Base-by-base conservation (phyloP, 257 asterid species). In the Perilla frutescens region DNA sequence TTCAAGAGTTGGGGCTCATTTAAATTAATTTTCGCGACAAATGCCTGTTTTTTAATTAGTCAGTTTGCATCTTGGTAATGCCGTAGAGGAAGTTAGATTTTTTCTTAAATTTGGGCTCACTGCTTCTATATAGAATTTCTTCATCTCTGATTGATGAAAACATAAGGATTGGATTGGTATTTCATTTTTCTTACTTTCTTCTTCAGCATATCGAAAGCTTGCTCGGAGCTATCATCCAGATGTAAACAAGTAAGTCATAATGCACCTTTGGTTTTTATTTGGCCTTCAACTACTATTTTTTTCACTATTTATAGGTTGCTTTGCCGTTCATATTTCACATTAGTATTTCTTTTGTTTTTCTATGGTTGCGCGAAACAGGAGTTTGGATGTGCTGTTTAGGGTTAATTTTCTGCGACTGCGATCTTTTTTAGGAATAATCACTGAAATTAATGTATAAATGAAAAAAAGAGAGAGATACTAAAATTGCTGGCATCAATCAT, bases 211-310 rank as follows among this genome's bases (percentile, higher is more conserved):
- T 70, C 87, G 99, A 73, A 92, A 92, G 87, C 98, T 95, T 59
- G 99, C 99, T 13, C 83, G 99, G 84, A 92, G 77, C 76, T 85
- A 82, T 84, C 99, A 95, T 85, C 99, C 98, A 8, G 99, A 95
- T 70, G 99, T 95, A 76, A 92, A 90, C 92, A 95, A 87, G 99
- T 89, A 75, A 87, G 96, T 85, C 50, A 9, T 15, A 2, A 63
- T 69, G 48, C 55, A 40, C 41, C 71, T 34, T 32, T 43, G 3
- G 48, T 20, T 55, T 69, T 32, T 11, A 66, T 66, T 15, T 63
- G 55, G 54, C 13, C 32, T 71, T 76, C 13, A 9, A 50, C 8
- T 20, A 20, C 26, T 20, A 20, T 40, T 34, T 44, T 10, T n/a
- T 58, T 59, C 10, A 2, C 29, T 59, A 14, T 41, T 69, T 39